Base-by-base conservation (phyloP, 2,329 filamentous ascomycete genomes). In the Nigrospora sphaerica region DNA sequence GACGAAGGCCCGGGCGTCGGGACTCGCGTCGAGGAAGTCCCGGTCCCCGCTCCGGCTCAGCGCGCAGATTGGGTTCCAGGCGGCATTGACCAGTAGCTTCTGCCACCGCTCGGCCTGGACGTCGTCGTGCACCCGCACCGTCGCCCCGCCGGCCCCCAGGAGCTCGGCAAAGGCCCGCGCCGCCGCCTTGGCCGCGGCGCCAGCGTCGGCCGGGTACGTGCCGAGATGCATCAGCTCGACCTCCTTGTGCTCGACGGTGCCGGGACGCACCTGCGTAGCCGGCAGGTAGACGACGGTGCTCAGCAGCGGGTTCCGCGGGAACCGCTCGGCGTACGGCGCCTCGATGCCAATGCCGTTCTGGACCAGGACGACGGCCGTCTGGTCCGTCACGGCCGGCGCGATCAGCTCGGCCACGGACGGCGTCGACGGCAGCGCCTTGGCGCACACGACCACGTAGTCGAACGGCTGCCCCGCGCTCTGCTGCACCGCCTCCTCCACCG, bases 301-400 rank as follows among this genome's bases (percentile, higher is more conserved):
- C 28, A 81, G 57, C 19, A 81, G 59, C 2, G 74, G 68, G 48
- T 75, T 78, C 1, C 57, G 42, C 1, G 75, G 74, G 50, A 73
- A 80, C 5, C 63, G 58, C 1, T 49, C 46, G 0, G 56, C 57
- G 46, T 75, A 77, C 44, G 74, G 71, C 3, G 71, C 65, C 56
- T 81, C 78, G 48, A 80, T 76, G 9, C 65, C 69, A 44, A 81
- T 71, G 13, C 78, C 78, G 52, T 81, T 81, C 53, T 81, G 77
- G 32, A 79, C 62, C 7, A 81, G 66, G n/a, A 75, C 74, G 37
- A 81, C 72, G 6, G 68, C 64, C 0, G 75, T 80, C 13, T 32
- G 48, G 10, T 45, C 52, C 13, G 49, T 47, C 12, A 62, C 50
- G 2, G 56, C 61, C 1, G 61, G 61, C n/a, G 38, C 44, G 48